Percentiles rank a stretch among this genome's conserved stretches.
These are phyloP conservation scores for Sonneratia caseolaris DNA, from an alignment of 345 rosid species.

Conservation along the genomic window DNA sequence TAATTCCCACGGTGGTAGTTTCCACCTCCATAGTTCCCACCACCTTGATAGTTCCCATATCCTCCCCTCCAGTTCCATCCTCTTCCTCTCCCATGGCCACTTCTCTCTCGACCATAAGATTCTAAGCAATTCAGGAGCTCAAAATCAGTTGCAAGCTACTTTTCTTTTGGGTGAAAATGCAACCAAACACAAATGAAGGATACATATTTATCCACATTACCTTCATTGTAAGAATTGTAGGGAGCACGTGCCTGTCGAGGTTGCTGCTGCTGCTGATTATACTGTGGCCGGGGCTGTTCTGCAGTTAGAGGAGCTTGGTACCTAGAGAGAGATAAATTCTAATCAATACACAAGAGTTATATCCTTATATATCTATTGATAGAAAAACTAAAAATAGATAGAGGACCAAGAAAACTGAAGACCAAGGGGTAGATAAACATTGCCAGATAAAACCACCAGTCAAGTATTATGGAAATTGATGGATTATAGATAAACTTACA, in stretches of 20 bases:
- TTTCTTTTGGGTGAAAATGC: background rate
- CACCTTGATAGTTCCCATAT: conserved; percentile 20
- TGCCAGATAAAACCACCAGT: background rate
- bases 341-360: background rate
- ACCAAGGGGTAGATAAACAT: background rate
- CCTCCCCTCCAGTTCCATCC: conserved; percentile 39
- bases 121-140: conserved; percentile 22
- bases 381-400: no score
- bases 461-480: background rate
- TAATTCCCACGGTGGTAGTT: conserved; percentile 19
- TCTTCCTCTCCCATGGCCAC: conserved; percentile 45
- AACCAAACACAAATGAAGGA: conserved; percentile 3
- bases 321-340: conserved; percentile 20
- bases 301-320: conserved; percentile 65
- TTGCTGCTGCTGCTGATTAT: conserved; percentile 43
- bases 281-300: conserved; percentile 50
- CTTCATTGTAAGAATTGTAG: conserved; percentile 53
- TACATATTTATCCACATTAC: conserved; percentile 22
- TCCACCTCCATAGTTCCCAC: conserved; percentile 20
- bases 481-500: background rate
- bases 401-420: background rate
- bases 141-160: background rate
- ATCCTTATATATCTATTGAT: no score
- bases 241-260: conserved; percentile 40
- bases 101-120: conserved; percentile 32